These are phyloP conservation scores for Geotrichum histeridarum DNA, from an alignment of 1,139 yeast genomes.

Conservation along the genomic window DNA sequence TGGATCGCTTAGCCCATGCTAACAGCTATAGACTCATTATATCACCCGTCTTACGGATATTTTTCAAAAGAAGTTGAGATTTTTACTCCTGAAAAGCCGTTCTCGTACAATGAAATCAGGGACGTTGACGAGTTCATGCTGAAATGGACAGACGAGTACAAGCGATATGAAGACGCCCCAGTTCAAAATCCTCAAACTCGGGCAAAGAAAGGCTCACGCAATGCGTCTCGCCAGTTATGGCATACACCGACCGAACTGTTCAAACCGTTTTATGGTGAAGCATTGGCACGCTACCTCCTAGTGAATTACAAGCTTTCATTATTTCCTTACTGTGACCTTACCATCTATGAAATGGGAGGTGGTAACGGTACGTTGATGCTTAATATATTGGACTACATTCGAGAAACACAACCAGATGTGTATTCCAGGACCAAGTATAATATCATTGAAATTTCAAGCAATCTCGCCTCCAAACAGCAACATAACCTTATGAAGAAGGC, in stretches of 20 bases:
- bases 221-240: slow-evolving; percentile 60
- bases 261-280: slow-evolving; percentile 75
- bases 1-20: not conserved
- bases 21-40: slow-evolving; percentile 53
- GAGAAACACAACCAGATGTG: slow-evolving; percentile 62
- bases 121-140: slow-evolving; percentile 69
- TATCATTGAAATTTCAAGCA: slow-evolving; percentile 70
- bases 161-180: slow-evolving; percentile 46
- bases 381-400: slow-evolving; percentile 65
- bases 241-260: slow-evolving; percentile 87
- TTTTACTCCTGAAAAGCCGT: slow-evolving; percentile 48
- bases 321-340: slow-evolving; percentile 60
- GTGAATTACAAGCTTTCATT: slow-evolving; percentile 63
- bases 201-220: slow-evolving; percentile 29
- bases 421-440: slow-evolving; percentile 63
- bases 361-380: slow-evolving; percentile 86
- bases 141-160: slow-evolving; percentile 64
- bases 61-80: slow-evolving; percentile 75
- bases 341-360: slow-evolving; percentile 84
- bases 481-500: slow-evolving; percentile 31
- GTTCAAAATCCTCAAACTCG: slow-evolving; percentile 20
- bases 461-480: slow-evolving; percentile 60
- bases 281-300: slow-evolving; percentile 67
- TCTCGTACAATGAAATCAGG: slow-evolving; percentile 49
- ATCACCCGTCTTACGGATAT: slow-evolving; percentile 78